These are phyloP conservation scores for Pseudomicrostroma phylloplanum DNA, from an alignment of 1,284 basidiomycete species.

Conservation along the genomic window DNA sequence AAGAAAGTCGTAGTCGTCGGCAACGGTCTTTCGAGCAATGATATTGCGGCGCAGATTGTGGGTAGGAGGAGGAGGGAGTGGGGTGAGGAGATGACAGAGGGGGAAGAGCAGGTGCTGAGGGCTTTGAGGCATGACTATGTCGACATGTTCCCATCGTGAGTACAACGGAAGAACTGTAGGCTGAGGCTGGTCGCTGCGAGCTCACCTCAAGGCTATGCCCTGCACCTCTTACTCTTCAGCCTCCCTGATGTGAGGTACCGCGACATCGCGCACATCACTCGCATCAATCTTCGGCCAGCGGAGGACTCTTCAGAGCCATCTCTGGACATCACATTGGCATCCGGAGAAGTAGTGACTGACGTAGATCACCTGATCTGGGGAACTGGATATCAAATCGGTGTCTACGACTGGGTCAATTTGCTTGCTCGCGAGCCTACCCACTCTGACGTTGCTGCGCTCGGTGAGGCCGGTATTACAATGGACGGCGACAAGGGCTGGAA, in stretches of 20 bases:
- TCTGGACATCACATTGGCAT: background rate
- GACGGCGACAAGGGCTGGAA: background rate
- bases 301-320: background rate
- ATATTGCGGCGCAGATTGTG: slow-evolving; percentile 37
- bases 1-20: slow-evolving; percentile 36
- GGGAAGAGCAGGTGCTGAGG: slow-evolving; percentile 1
- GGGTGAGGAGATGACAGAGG: slow-evolving; percentile 5
- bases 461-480: background rate
- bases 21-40: slow-evolving; percentile 40
- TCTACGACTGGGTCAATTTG: background rate
- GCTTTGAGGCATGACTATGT: background rate
- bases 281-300: background rate
- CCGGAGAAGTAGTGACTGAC: background rate
- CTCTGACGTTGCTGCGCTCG: background rate
- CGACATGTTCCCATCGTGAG: slow-evolving; percentile 6
- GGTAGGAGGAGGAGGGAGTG: slow-evolving; percentile 6
- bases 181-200: background rate
- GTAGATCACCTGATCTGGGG: slow-evolving; percentile 7
- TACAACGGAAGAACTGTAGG: background rate
- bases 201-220: background rate
- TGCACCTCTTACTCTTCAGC: background rate
- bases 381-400: background rate
- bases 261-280: background rate
- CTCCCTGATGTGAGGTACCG: background rate
- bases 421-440: background rate